Percentiles rank a stretch among this genome's conserved stretches.
phyloP scores from a whole-genome alignment of 768 basidiomycete genomes.

The Calocybe gangraenosa region DNA sequence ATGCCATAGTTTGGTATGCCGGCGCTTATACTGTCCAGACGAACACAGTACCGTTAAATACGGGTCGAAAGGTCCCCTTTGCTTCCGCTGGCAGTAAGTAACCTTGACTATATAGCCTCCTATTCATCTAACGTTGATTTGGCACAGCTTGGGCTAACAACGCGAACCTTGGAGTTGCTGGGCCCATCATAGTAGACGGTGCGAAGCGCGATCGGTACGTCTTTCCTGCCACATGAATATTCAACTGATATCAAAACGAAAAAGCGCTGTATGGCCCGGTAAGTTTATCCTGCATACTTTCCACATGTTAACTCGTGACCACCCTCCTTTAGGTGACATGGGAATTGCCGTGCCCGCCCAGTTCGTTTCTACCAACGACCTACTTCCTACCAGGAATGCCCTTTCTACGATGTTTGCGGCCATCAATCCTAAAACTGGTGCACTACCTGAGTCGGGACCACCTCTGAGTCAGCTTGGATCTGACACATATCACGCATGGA shows the following conservation, averaged over 20 bases:
- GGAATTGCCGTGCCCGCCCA: slow-evolving; percentile 58
- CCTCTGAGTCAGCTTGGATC: slow-evolving; percentile 41
- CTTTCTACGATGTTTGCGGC: slow-evolving; percentile 55
- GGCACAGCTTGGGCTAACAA: slow-evolving; percentile 49
- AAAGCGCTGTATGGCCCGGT: slow-evolving; percentile 58
- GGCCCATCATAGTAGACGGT: slow-evolving; percentile 58
- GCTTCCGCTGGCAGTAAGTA: slow-evolving; percentile 37
- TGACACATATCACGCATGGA: slow-evolving; percentile 60
- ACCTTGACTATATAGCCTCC: not conserved
- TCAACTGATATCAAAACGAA: no score
- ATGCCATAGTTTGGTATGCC: slow-evolving; percentile 58
- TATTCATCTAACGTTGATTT: not conserved
- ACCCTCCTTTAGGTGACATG: slow-evolving; percentile 56
- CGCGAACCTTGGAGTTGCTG: slow-evolving; percentile 49
- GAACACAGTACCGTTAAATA: slow-evolving; percentile 47
- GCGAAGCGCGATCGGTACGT: slow-evolving; percentile 54
- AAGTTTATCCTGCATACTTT: not conserved
- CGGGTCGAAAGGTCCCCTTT: slow-evolving; percentile 46
- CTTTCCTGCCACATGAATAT: no score
- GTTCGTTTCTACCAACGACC: slow-evolving; percentile 59
- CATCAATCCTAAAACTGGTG: slow-evolving; percentile 48
- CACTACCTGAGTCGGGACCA: slow-evolving; percentile 50
- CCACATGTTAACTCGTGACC: no score
- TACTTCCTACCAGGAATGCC: slow-evolving; percentile 51
- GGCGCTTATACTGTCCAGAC: slow-evolving; percentile 62